Evolutionary conservation across 2,329 filamentous ascomycete species (phyloP).

Genomic region (Fusarium oxysporum): DNA sequence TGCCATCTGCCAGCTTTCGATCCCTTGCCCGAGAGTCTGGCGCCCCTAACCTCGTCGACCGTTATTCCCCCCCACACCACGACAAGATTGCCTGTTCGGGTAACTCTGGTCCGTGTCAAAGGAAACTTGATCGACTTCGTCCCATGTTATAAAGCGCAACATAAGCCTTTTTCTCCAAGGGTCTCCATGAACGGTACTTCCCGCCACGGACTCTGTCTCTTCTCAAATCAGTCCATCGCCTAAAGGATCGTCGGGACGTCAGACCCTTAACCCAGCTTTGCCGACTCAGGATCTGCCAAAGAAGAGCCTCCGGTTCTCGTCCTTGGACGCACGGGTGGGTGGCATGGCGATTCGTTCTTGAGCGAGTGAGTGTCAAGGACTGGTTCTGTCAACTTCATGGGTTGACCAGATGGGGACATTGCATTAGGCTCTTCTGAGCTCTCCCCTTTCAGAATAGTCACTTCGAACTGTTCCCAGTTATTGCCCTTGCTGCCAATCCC

Average conservation of each 20-base stretch:
- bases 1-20: constrained; percentile 23
- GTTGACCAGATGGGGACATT: constrained; percentile 17
- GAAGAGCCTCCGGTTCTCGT: constrained; percentile 25
- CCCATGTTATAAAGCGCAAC: constrained; percentile 37
- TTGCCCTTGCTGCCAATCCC: constrained; percentile 16
- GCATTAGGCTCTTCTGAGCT: constrained; percentile 24
- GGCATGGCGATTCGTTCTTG: constrained; percentile 21
- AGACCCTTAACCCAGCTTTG: constrained; percentile 39
- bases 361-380: constrained; percentile 20
- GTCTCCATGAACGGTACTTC: constrained; percentile 35
- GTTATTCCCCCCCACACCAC: constrained; percentile 40
- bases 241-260: constrained; percentile 40
- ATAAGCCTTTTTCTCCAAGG: constrained; percentile 29
- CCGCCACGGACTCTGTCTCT: constrained; percentile 22
- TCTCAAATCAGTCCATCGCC: constrained; percentile 38
- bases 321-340: constrained; percentile 21
- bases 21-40: constrained; percentile 37
- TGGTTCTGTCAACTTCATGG: constrained; percentile 17
- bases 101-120: constrained; percentile 40
- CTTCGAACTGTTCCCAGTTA: constrained; percentile 23
- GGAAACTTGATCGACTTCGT: constrained; percentile 44
- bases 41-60: constrained; percentile 32
- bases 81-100: constrained; percentile 45
- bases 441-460: constrained; percentile 32
- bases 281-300: constrained; percentile 35